Evolutionary conservation across 2,329 filamentous ascomycete species (phyloP), one percentile per base, ranked within the genome.

Genomic region (Microcyclospora pomicola): DNA sequence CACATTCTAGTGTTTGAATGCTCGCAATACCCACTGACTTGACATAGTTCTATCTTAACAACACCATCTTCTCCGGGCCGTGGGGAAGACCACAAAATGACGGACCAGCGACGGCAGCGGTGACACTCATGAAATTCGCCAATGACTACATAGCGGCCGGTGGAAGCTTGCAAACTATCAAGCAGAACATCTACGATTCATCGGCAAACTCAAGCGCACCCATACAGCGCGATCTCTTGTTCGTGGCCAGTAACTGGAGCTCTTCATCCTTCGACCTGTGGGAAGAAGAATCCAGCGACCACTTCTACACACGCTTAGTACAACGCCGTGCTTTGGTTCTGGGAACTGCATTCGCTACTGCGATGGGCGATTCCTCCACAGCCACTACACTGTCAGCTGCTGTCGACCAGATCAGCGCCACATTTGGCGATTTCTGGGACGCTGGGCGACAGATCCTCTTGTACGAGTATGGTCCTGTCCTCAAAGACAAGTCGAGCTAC

Each of bases 41-140:
- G 5, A 24, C 7, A 5, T 24, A 54, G 36, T 54, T 51, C 44
- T 47, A 52, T 31, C 43, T 54, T 12, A 49, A 54, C 39, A 48
- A 49, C 32, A 48, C 47, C 3, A 44, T 51, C 35, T 58, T 55
- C 38, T 46, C 43, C 1, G 49, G 46, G 10, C 50, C 52, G 9
- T 58, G 54, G 54, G 53, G 54, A 6, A 31, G 54, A n/a, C 54
- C 54, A n/a, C 54, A 58, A 33, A 54, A 55, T 31, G 54, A 58
- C 36, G 54, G 54, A 5, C 54, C 54, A 1, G 54, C 54, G 2
- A 55, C 52, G 15, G 43, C 52, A 29, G 53, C 52, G 12, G 50
- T 51, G 35, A 54, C 54, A 1, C 45, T 57, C 1, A 56, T 56
- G 29, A 49, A 52, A 16, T 57, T 56, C 31, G 52, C 52, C 14